Conservation (phyloP, 169 alveolate species). For the Eimeria necatrix region DNA sequence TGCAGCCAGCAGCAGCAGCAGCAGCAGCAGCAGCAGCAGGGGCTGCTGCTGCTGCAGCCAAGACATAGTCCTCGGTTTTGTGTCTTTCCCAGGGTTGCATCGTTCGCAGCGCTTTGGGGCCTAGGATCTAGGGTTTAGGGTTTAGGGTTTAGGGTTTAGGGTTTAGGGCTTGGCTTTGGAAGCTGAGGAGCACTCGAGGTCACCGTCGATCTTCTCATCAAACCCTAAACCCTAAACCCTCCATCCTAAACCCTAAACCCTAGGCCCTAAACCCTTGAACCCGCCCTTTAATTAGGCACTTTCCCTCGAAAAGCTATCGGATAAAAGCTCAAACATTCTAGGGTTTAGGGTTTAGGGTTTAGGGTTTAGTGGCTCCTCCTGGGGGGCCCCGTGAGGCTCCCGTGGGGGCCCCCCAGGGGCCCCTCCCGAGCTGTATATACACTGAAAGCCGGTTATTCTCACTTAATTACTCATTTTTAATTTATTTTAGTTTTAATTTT, state of each 20-base stretch:
- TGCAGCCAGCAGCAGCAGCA: background rate
- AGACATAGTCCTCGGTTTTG: background rate
- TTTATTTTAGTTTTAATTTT: no score
- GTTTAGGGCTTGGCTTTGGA: conserved; percentile 35
- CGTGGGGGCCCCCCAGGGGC: no score
- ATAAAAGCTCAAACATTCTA: no score
- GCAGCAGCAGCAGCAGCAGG: background rate
- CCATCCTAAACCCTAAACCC: conserved; percentile 18
- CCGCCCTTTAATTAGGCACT: background rate
- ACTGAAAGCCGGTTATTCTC: no score
- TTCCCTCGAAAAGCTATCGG: no score
- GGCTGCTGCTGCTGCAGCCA: conserved; percentile 52
- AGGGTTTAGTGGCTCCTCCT: background rate
- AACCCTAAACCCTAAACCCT: conserved; percentile 42
- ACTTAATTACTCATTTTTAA: no score
- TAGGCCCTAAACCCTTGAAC: background rate
- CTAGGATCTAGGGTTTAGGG: background rate
- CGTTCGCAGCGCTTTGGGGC: background rate
- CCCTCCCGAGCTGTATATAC: no score
- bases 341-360: background rate
- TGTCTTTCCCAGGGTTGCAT: background rate
- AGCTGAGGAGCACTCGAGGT: conserved; percentile 11
- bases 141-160: conserved; percentile 36
- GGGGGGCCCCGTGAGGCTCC: background rate
- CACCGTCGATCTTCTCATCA: conserved; percentile 50